Conservation (phyloP, 2,329 filamentous ascomycete species). For the Achaetomium macrosporum region DNA sequence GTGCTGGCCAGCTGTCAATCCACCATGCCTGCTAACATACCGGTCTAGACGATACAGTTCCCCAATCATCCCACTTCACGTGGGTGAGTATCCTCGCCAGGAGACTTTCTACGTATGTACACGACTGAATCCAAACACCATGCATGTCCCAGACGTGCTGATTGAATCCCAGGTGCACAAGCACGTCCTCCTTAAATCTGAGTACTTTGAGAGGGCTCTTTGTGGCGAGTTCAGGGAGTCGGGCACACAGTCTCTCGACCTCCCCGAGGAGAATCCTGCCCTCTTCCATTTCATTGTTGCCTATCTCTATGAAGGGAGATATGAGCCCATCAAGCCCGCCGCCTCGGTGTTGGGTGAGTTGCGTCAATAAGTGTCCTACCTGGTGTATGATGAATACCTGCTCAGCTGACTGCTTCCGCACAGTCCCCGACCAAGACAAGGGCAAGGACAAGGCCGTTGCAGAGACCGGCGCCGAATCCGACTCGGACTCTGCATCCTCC, state of each 20-base stretch:
- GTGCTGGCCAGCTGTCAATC: neutral
- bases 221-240: conserved; percentile 44
- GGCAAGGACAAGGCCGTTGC: conserved; percentile 35
- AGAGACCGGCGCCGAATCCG: conserved; percentile 29
- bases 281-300: conserved; percentile 48
- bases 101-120: conserved; percentile 39
- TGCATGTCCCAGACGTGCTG: neutral
- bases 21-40: neutral
- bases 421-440: conserved; percentile 34
- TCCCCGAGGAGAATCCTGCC: conserved; percentile 46
- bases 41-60: conserved; percentile 39
- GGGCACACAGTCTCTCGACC: conserved; percentile 39
- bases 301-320: conserved; percentile 45
- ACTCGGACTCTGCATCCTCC: conserved; percentile 30
- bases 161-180: conserved; percentile 37
- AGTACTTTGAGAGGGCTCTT: conserved; percentile 45
- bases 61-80: conserved; percentile 39
- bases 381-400: too few relatives aligned
- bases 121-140: neutral
- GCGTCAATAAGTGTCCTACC: neutral
- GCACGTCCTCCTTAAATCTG: conserved; percentile 39
- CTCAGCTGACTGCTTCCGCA: neutral
- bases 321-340: conserved; percentile 40
- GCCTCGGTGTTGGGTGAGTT: conserved; percentile 35
- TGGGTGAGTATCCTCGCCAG: conserved; percentile 36